Evolutionary conservation across 2,329 filamentous ascomycete species (phyloP), one percentile per base, ranked within the genome.

Genomic region (Colletotrichum abscissum): DNA sequence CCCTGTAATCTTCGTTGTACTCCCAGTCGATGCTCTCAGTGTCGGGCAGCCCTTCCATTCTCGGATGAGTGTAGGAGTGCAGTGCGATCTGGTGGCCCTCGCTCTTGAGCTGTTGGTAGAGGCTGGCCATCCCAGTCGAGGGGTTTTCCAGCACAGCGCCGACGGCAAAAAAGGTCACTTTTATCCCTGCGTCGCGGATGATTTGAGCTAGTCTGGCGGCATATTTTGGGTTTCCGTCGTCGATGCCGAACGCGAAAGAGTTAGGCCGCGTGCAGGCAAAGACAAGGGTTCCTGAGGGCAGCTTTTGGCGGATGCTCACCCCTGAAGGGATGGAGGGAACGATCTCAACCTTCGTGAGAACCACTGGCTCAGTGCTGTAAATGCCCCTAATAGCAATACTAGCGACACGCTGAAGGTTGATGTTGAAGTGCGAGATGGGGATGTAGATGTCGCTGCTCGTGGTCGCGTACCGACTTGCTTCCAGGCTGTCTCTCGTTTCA

Each of bases 151-250:
- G 85, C 1, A 91, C 90, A 1, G 88, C 86, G 11, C 91, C 92
- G 56, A 93, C 91, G 46, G 91, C 92, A 83, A 94, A 94, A 81
- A 94, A 93, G 1, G 92, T 94, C 3, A 92, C 91, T 75, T 90
- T 87, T 76, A 93, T 90, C 67, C 84, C 80, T 64, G 91, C 91
- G 24, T 89, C 87, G 24, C 89, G 86, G 76, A 94, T 84, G 66
- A 92, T 90, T 80, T 90, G 86, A 1, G 91, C 91, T 69, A 88
- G 86, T 42, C 75, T 63, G 2, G 65, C 76, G 28, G 77, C 76
- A 68, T 77, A 78, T 52, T 82, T 78, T 59, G 92, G 92, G 63
- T 88, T 85, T 26, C 92, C 92, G 79, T 94, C 92, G 78, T 93
- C 92, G 75, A 94, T 93, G 63, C 91, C 92, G 79, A 94, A 93